These are phyloP conservation scores for Naematelia encephala DNA, from an alignment of 768 basidiomycete species.

Conservation along the genomic window DNA sequence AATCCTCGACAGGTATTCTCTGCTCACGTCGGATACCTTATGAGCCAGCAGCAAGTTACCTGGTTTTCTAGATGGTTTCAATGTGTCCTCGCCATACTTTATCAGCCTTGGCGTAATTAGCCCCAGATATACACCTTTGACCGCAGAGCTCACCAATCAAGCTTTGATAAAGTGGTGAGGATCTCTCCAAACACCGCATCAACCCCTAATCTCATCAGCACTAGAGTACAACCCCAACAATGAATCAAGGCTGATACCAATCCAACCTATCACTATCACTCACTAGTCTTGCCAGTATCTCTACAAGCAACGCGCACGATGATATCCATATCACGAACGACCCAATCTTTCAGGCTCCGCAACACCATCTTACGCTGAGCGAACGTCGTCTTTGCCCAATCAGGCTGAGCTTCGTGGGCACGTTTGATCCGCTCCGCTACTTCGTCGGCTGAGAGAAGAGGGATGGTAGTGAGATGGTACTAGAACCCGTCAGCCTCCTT, in stretches of 20 bases:
- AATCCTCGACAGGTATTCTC: no score
- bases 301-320: constrained; percentile 85
- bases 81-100: constrained; percentile 71
- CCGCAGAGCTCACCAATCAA: constrained; percentile 59
- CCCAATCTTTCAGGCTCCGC: constrained; percentile 83
- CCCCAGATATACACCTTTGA: neutral
- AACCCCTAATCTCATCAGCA: constrained; percentile 60
- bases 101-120: constrained; percentile 75
- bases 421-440: constrained; percentile 68
- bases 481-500: constrained; percentile 6
- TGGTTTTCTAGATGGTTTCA: constrained; percentile 69
- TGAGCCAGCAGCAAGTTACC: constrained; percentile 53
- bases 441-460: constrained; percentile 69
- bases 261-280: constrained; percentile 8
- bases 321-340: constrained; percentile 81
- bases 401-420: constrained; percentile 65
- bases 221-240: no score
- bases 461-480: constrained; percentile 70
- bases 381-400: constrained; percentile 75
- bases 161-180: constrained; percentile 86
- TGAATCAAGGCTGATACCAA: no score
- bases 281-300: constrained; percentile 86
- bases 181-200: constrained; percentile 95
- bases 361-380: constrained; percentile 75
- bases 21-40: constrained; percentile 48